Evolutionary conservation across 2,329 filamentous ascomycete genomes (phyloP).

Genomic region (Eutypa lata): DNA sequence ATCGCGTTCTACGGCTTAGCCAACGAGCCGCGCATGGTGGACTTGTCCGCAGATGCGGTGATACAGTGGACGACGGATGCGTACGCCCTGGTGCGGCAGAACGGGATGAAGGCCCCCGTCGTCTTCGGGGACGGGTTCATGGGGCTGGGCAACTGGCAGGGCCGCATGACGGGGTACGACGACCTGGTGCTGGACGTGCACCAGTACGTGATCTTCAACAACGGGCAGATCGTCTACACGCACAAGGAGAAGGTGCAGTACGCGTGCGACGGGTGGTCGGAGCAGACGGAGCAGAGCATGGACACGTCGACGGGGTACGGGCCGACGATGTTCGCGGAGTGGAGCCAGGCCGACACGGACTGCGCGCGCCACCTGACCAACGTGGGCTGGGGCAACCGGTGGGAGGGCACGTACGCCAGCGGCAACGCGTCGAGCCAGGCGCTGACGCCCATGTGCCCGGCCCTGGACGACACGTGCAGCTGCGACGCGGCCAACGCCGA

Average conservation of each 20-base stretch:
- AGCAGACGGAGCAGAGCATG: constrained; percentile 71
- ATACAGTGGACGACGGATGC: constrained; percentile 77
- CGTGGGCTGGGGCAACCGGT: constrained; percentile 81
- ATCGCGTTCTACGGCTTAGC: constrained; percentile 89
- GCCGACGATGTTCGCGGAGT: constrained; percentile 92
- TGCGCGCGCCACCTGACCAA: constrained; percentile 86
- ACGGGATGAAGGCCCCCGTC: constrained; percentile 69
- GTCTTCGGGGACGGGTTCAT: constrained; percentile 95
- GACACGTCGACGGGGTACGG: constrained; percentile 78
- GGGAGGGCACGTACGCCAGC: constrained; percentile 81
- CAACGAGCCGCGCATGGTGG: constrained; percentile 90
- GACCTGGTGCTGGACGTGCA: constrained; percentile 91
- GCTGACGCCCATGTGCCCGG: constrained; percentile 71
- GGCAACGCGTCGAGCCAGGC: constrained; percentile 61
- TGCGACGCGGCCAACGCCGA: constrained; percentile 76
- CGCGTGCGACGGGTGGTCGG: constrained; percentile 82
- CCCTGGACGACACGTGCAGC: constrained; percentile 61
- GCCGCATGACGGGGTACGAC: constrained; percentile 67
- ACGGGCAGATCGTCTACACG: constrained; percentile 74
- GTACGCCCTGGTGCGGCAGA: constrained; percentile 68
- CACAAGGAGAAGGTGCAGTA: constrained; percentile 84
- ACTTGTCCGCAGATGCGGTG: constrained; percentile 63
- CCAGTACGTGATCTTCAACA: constrained; percentile 98
- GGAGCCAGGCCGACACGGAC: constrained; percentile 96
- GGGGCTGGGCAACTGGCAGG: constrained; percentile 87